phyloP scores from a whole-genome alignment of 1,139 yeast species.

The Yueomyces sp. region DNA sequence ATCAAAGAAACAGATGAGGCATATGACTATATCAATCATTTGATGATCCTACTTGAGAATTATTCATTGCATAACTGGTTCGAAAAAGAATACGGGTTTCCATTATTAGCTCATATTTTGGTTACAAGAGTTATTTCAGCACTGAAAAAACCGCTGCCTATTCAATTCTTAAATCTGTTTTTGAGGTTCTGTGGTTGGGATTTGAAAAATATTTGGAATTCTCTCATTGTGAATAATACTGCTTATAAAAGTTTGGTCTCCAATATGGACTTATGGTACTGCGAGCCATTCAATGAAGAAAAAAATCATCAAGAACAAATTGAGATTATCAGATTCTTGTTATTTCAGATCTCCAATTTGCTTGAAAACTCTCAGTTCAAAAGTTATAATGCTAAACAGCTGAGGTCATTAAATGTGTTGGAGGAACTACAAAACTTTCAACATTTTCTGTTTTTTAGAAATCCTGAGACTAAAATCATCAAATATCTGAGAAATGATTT shows the following conservation, averaged over 20 bases:
- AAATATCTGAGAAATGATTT: constrained; percentile 26
- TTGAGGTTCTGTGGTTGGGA: constrained; percentile 36
- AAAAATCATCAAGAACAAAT: constrained; percentile 9
- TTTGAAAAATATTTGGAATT: constrained; percentile 28
- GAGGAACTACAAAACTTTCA: constrained; percentile 39
- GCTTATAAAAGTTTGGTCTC: constrained; percentile 35
- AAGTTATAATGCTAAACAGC: constrained; percentile 36
- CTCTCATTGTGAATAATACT: constrained; percentile 31
- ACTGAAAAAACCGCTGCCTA: constrained; percentile 12
- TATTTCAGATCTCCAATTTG: constrained; percentile 46
- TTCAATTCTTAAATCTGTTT: constrained; percentile 29
- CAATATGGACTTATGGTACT: constrained; percentile 41
- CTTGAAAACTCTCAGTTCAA: constrained; percentile 38
- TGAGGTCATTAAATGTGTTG: constrained; percentile 41
- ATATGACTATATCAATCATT: constrained; percentile 8
- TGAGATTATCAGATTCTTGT: constrained; percentile 36
- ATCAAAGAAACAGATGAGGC: constrained; percentile 6
- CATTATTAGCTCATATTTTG: constrained; percentile 17
- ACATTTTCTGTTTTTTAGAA: constrained; percentile 6
- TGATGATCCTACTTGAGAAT: constrained; percentile 10
- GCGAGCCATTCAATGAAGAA: constrained; percentile 1
- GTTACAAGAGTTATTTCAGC: constrained; percentile 11
- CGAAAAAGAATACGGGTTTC: constrained; percentile 12
- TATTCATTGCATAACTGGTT: constrained; percentile 9
- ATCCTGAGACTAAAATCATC: constrained; percentile 30